These are phyloP conservation scores for Coemansia asiatica DNA, from an alignment of 192 early-diverging fungal genomes.

Conservation along the genomic window DNA sequence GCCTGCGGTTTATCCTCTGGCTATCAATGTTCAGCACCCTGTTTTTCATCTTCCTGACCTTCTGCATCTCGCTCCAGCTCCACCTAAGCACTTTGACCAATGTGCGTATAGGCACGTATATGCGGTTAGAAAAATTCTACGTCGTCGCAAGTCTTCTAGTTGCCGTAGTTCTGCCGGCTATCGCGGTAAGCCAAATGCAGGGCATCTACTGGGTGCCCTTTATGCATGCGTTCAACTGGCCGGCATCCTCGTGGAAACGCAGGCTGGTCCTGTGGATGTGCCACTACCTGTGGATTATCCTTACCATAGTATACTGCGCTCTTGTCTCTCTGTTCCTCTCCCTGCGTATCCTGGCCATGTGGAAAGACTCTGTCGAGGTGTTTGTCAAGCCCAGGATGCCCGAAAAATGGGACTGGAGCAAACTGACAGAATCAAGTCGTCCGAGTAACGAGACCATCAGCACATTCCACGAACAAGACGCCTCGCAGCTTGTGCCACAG, in stretches of 20 bases:
- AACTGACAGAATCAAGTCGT: conserved; percentile 15
- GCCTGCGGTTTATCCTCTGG: conserved; percentile 40
- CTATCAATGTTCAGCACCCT: conserved; percentile 31
- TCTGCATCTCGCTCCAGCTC: conserved; percentile 35
- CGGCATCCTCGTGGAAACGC: conserved; percentile 6
- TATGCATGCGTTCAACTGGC: conserved; percentile 48
- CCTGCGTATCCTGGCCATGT: conserved; percentile 38
- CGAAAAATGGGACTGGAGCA: conserved; percentile 51
- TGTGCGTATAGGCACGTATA: conserved; percentile 31
- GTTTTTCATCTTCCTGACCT: conserved; percentile 33
- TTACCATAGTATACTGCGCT: conserved; percentile 35
- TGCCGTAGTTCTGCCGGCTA: conserved; percentile 26
- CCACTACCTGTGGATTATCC: conserved; percentile 34
- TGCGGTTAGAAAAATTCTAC: conserved; percentile 37
- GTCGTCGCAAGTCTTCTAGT: conserved; percentile 16
- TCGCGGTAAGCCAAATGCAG: conserved; percentile 29
- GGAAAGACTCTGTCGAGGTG: conserved; percentile 37
- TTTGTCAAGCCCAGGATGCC: conserved; percentile 30
- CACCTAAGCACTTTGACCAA: conserved; percentile 49
- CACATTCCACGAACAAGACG: not conserved
- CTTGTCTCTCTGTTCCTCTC: conserved; percentile 16
- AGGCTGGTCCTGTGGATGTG: conserved; percentile 43
- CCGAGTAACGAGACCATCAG: conserved; percentile 14
- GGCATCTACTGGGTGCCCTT: conserved; percentile 36
- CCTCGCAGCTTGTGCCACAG: not conserved